Evolutionary conservation across 1,284 basidiomycete species (phyloP).

Genomic region (Microbotryum saponariae): DNA sequence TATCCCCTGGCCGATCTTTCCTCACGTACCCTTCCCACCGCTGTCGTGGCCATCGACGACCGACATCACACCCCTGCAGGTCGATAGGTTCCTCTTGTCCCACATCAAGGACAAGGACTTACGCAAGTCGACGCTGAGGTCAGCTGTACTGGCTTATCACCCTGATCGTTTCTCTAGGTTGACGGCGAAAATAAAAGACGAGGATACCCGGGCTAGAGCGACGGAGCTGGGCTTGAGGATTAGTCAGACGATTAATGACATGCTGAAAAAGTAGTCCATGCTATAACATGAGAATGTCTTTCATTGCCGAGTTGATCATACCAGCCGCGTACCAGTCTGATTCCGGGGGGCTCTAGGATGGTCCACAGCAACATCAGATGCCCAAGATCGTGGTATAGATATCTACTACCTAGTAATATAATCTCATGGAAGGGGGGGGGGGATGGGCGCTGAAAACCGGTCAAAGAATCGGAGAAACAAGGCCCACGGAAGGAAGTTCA

Average conservation of each 20-base stretch:
- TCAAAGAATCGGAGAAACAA: too few species aligned
- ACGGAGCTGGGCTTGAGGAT: constrained; percentile 21
- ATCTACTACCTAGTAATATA: too few species aligned
- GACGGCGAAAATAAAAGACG: constrained; percentile 14
- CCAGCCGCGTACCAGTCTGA: too few species aligned
- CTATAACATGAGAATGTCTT: too few species aligned
- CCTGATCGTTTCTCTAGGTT: constrained; percentile 28
- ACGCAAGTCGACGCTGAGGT: constrained; percentile 12
- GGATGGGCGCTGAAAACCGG: too few species aligned
- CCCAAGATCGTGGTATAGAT: too few species aligned
- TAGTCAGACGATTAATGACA: constrained; percentile 25
- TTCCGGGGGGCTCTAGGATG: too few species aligned
- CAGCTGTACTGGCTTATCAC: constrained; percentile 27
- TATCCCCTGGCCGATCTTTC: constrained; percentile 29
- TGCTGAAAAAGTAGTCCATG: constrained; percentile 8
- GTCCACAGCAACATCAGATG: too few species aligned
- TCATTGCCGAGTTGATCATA: too few species aligned
- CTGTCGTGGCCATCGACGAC: constrained; percentile 36
- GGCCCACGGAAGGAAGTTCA: too few species aligned
- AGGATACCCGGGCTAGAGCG: constrained; percentile 14
- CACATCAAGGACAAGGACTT: neutral
- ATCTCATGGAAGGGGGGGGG: too few species aligned
- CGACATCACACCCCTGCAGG: constrained; percentile 14
- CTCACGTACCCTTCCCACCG: constrained; percentile 28
- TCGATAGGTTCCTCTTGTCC: constrained; percentile 22